A percentile compares a stretch with the other conserved stretches of the same genome.
phyloP scores from a whole-genome alignment of 2,329 filamentous ascomycete genomes.

The Diaporthe citriasiana region DNA sequence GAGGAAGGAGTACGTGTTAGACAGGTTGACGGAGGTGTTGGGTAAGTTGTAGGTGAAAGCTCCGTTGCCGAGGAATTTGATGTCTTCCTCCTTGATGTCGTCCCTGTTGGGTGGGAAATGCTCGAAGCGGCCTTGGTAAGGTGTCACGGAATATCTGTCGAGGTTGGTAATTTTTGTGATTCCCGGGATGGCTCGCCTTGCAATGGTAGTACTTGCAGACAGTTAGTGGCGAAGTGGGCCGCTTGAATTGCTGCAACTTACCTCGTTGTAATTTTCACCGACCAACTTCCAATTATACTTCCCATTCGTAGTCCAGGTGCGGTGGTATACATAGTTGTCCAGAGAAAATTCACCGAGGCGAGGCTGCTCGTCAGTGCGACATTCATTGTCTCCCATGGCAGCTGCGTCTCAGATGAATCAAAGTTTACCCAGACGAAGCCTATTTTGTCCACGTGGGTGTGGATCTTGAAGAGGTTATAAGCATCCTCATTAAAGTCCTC shows the following conservation, averaged over 20 bases:
- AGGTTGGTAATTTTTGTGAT: constrained; percentile 6
- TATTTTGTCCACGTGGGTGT: background rate
- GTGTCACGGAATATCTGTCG: background rate
- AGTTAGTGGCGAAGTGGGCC: background rate
- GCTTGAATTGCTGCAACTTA: background rate
- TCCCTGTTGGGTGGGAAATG: constrained; percentile 6
- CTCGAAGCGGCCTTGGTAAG: background rate
- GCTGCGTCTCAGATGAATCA: background rate
- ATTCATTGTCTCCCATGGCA: constrained; percentile 4
- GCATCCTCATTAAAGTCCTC: background rate
- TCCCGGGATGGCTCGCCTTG: background rate
- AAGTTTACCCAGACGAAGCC: background rate
- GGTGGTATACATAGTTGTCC: background rate
- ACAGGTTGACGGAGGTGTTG: background rate
- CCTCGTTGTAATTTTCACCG: constrained; percentile 7
- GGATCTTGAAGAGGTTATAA: background rate
- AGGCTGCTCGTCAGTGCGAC: background rate
- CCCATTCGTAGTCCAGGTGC: constrained; percentile 6
- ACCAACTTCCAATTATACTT: constrained; percentile 1
- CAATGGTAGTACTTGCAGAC: background rate
- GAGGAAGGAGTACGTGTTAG: background rate
- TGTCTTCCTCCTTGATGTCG: background rate
- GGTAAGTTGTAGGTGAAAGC: constrained; percentile 10
- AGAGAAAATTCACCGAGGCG: background rate
- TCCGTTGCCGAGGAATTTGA: background rate